Conservation (phyloP, 139 green algal species). For the Diplosphaera chodatii region DNA sequence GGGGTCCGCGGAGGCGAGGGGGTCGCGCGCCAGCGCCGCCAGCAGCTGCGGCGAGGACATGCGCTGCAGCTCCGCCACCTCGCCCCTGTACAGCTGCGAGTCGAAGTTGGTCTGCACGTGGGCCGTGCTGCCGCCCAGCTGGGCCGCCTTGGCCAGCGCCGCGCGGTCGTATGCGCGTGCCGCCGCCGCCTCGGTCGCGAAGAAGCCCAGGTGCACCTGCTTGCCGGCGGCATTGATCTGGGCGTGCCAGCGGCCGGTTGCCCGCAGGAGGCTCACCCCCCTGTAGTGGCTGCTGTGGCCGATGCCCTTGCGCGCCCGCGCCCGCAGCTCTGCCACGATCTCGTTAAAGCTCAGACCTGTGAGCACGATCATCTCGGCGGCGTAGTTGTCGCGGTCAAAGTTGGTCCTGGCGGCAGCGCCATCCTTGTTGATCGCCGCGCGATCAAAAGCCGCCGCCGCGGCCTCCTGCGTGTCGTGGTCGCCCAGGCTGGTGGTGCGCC, state of each 20-base stretch:
- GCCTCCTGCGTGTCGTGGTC: slow-evolving; percentile 44
- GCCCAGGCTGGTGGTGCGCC: slow-evolving; percentile 35
- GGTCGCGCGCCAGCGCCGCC: not conserved
- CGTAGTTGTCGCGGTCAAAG: slow-evolving; percentile 32
- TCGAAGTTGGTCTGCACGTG: slow-evolving; percentile 36
- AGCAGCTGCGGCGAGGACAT: not conserved
- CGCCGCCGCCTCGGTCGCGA: slow-evolving; percentile 18
- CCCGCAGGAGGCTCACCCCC: slow-evolving; percentile 36
- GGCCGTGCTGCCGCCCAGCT: not conserved
- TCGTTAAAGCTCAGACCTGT: slow-evolving; percentile 13
- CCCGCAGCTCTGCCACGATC: slow-evolving; percentile 36
- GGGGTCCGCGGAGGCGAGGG: not conserved
- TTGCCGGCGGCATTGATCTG: slow-evolving; percentile 41
- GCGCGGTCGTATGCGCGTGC: slow-evolving; percentile 37
- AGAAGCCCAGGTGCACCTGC: slow-evolving; percentile 44
- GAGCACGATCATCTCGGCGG: slow-evolving; percentile 25
- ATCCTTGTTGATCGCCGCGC: slow-evolving; percentile 36
- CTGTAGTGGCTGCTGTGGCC: slow-evolving; percentile 23
- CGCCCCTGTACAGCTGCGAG: not conserved
- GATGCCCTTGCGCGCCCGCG: slow-evolving; percentile 24
- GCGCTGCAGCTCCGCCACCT: not conserved
- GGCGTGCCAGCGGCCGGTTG: slow-evolving; percentile 40
- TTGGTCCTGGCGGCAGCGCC: slow-evolving; percentile 28
- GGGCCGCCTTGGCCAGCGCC: slow-evolving; percentile 22
- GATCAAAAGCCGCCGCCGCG: slow-evolving; percentile 39